A percentile compares a stretch with the other conserved stretches of the same genome.
Conservation (phyloP, 83 land plant genomes). For the Picea engelmannii region DNA sequence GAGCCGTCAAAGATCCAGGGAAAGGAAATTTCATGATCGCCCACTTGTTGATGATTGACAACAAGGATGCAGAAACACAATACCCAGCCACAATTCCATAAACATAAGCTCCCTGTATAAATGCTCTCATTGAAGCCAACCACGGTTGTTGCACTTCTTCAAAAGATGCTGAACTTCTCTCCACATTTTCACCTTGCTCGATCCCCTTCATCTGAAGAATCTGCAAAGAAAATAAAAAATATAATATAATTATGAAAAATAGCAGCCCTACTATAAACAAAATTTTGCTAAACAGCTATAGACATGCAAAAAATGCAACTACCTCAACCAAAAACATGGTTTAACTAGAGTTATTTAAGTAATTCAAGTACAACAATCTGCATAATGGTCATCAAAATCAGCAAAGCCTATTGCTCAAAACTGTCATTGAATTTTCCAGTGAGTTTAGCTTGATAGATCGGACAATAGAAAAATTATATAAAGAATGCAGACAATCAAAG, state of each 20-base stretch:
- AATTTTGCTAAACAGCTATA: background rate
- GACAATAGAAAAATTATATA: background rate
- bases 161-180: conserved; percentile 1
- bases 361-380: background rate
- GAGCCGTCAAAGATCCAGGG: conserved; percentile 53
- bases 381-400: no score
- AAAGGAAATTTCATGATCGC: conserved; percentile 53
- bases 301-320: background rate
- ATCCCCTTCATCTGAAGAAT: conserved; percentile 30
- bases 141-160: conserved; percentile 12
- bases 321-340: background rate
- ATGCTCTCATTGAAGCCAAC: conserved; percentile 6
- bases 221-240: conserved; percentile 18
- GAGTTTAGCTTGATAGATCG: background rate
- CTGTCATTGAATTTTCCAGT: background rate
- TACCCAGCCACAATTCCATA: conserved; percentile 47
- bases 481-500: background rate
- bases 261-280: background rate
- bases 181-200: conserved; percentile 8
- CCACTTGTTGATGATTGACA: conserved; percentile 59
- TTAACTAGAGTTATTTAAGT: background rate
- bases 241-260: background rate
- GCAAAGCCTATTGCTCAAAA: no score
- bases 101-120: conserved; percentile 22
- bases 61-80: conserved; percentile 47